Evolutionary conservation across 768 basidiomycete species (phyloP).

Genomic region (Hydnum rufescens): DNA sequence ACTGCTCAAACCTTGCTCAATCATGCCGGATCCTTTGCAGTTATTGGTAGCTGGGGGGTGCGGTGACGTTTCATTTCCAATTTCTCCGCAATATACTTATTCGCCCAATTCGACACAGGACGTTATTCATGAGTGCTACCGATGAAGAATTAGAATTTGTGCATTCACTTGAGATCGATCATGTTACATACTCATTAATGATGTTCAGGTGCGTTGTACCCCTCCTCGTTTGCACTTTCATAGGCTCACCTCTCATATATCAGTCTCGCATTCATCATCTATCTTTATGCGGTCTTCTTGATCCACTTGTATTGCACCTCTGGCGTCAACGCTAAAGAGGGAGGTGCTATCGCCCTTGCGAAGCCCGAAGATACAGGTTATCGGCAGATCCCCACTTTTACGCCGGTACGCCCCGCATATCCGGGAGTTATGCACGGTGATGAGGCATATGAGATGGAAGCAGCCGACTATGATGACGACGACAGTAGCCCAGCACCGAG

Average conservation of each 20-base stretch:
- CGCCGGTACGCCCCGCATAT: neutral
- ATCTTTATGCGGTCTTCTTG: neutral
- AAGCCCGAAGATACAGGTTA: neutral
- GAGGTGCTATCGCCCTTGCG: neutral
- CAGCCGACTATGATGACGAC: neutral
- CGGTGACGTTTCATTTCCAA: too few relatives aligned
- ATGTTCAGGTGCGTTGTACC: constrained; percentile 33
- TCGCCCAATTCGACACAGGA: constrained; percentile 21
- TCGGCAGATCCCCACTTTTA: neutral
- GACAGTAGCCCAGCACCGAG: too few relatives aligned
- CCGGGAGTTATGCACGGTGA: neutral
- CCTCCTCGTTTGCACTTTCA: neutral
- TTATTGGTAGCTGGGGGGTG: constrained; percentile 54
- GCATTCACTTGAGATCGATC: constrained; percentile 61
- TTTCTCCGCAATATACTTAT: too few relatives aligned
- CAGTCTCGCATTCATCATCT: constrained; percentile 3
- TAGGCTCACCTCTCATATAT: neutral
- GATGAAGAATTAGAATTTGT: constrained; percentile 71
- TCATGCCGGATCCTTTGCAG: constrained; percentile 18
- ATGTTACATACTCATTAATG: constrained; percentile 74
- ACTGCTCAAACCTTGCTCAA: neutral
- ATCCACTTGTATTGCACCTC: constrained; percentile 1
- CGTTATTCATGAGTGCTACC: constrained; percentile 83
- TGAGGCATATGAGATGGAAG: neutral
- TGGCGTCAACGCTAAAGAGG: neutral